These are phyloP conservation scores for Boletus rubescentipes DNA, from an alignment of 768 basidiomycete species.

Conservation along the genomic window DNA sequence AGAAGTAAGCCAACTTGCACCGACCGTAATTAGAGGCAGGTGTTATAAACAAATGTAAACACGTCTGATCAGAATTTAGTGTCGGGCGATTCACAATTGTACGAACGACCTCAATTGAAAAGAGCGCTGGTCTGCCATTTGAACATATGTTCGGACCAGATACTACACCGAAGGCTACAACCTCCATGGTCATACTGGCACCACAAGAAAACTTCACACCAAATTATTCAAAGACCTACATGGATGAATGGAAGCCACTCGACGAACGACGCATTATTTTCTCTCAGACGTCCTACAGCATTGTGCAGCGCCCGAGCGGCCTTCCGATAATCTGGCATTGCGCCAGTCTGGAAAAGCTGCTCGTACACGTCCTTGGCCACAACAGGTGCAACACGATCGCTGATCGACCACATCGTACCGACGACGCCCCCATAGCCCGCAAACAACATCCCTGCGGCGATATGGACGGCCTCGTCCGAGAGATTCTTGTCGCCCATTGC, in stretches of 20 bases:
- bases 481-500: slow-evolving; percentile 35
- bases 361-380: neutral
- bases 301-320: neutral
- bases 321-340: slow-evolving; percentile 11
- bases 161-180: too few species aligned
- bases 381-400: slow-evolving; percentile 9
- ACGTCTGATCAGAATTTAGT: too few species aligned
- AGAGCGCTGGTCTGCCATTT: too few species aligned
- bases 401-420: slow-evolving; percentile 44
- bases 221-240: neutral
- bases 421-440: slow-evolving; percentile 32
- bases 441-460: slow-evolving; percentile 40
- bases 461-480: slow-evolving; percentile 38
- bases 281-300: neutral
- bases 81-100: too few species aligned
- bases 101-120: too few species aligned
- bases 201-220: too few species aligned
- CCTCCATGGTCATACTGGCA: too few species aligned
- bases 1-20: too few species aligned
- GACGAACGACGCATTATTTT: neutral
- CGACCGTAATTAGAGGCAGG: too few species aligned
- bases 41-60: too few species aligned
- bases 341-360: neutral
- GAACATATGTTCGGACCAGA: too few species aligned
- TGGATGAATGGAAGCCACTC: too few species aligned